Conservation (phyloP, 345 rosid species). For the Hibiscus trionum region DNA sequence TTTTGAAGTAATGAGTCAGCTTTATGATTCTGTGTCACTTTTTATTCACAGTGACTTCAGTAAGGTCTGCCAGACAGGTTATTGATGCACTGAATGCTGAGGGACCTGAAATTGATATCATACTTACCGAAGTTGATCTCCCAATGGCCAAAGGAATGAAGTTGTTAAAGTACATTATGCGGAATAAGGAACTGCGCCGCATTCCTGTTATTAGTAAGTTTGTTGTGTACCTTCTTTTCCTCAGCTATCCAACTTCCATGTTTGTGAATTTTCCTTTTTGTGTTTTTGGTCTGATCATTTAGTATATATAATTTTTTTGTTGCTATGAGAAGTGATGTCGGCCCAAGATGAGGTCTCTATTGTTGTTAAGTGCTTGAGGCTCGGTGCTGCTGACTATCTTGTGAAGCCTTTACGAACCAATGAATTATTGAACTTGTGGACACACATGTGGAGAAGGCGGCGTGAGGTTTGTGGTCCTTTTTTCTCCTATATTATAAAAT, state of each 20-base stretch:
- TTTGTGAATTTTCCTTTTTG: not conserved
- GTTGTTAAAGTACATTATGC: slow-evolving; percentile 81
- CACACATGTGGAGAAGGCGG: slow-evolving; percentile 76
- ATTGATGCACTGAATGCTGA: slow-evolving; percentile 93
- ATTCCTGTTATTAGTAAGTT: slow-evolving; percentile 96
- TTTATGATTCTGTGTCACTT: slow-evolving; percentile 1
- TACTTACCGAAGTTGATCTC: slow-evolving; percentile 93
- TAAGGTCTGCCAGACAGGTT: slow-evolving; percentile 89
- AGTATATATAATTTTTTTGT: slow-evolving; percentile 7
- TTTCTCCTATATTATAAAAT: not conserved
- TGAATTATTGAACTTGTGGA: slow-evolving; percentile 76
- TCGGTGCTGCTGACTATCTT: slow-evolving; percentile 87
- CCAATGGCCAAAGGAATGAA: slow-evolving; percentile 95
- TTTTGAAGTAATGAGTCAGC: not conserved
- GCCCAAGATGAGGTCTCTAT: slow-evolving; percentile 73
- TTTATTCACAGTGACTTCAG: slow-evolving; percentile 65
- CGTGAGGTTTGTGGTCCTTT: slow-evolving; percentile 35
- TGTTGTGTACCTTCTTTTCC: slow-evolving; percentile 8
- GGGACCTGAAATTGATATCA: slow-evolving; percentile 89
- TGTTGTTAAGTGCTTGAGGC: slow-evolving; percentile 74
- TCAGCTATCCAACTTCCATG: not conserved
- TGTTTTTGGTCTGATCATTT: not conserved
- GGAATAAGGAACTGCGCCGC: slow-evolving; percentile 71
- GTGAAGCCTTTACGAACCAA: slow-evolving; percentile 80
- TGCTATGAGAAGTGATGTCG: slow-evolving; percentile 59